Evolutionary conservation across 768 basidiomycete species (phyloP), one percentile per base, ranked within the genome.

Genomic region (Dentipellis fragilis): DNA sequence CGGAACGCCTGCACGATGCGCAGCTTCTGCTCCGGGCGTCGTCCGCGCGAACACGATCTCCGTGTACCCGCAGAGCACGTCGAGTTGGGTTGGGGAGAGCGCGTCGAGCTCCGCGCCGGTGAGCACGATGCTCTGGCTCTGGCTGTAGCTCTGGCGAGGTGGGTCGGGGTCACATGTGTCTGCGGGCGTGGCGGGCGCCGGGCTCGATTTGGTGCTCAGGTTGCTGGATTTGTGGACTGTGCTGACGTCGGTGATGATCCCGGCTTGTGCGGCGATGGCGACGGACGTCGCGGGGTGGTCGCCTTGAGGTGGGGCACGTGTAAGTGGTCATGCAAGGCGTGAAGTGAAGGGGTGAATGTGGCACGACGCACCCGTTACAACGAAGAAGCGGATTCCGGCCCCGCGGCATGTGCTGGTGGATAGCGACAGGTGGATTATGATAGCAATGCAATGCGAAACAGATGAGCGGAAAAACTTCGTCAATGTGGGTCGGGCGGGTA

Each of bases 31-130:
- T 83, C 79, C 0, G 83, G n/a, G 83, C 0, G 76, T 79, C 1
- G 81, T 83, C 5, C 83, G 72, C 0, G 82, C 81, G 57, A 85
- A 83, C 3, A 85, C 82, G 51, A 84, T 67, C 55, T 78, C 75
- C 36, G 73, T 72, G 58, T 73, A 72, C 54, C 69, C 52, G 54
- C 69, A 70, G 37, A 70, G 60, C 36, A 56, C 21, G 11, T 66
- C 63, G 23, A 63, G 59, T 45, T 63, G 60, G 22, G 52, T 54
- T 0, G 38, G n/a, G 17, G 58, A 19, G 21, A 64, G 54, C 22
- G 16, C 52, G 11, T 61, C 62, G 22, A 64, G 62, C 29, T 64
- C 74, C 3, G 68, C 49, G 1, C 76, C 75, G 17, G 75, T 76
- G 45, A 78, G 58, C 35, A 76, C 73, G 51, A 76, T 68, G 53